phyloP scores from a whole-genome alignment of 2,329 filamentous ascomycete genomes.

The Talaromyces sp. region DNA sequence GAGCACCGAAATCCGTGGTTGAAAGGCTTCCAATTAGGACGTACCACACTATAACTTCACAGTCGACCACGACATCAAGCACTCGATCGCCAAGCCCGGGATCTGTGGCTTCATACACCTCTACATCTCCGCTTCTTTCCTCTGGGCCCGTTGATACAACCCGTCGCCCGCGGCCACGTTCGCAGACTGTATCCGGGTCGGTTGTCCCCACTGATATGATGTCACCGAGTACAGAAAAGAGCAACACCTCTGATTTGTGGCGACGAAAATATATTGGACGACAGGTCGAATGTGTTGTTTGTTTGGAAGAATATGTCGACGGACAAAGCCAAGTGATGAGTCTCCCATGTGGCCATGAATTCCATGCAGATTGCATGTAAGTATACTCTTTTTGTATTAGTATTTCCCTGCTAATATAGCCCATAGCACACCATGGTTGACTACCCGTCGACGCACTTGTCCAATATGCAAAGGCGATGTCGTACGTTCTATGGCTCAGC shows the following conservation, averaged over 20 bases:
- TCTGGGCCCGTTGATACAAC: constrained; percentile 20
- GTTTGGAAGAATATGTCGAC: constrained; percentile 91
- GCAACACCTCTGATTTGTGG: constrained; percentile 33
- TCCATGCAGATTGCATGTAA: constrained; percentile 98
- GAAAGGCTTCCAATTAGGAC: constrained; percentile 91
- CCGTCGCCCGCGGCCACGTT: constrained; percentile 30
- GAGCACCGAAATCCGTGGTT: constrained; percentile 94
- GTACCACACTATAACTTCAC: constrained; percentile 75
- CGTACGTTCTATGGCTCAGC: constrained; percentile 57
- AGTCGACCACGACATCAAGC: constrained; percentile 51
- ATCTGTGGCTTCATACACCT: constrained; percentile 54
- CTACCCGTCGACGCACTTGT: constrained; percentile 90
- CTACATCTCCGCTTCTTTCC: constrained; percentile 70
- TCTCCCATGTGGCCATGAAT: constrained; percentile 93
- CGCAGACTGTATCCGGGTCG: constrained; percentile 31
- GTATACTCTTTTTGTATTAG: constrained; percentile 35
- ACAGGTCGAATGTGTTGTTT: constrained; percentile 89
- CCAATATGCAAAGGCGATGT: constrained; percentile 98
- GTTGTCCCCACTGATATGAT: constrained; percentile 20
- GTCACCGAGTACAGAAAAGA: constrained; percentile 43
- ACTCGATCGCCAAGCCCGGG: constrained; percentile 59
- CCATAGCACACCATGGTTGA: constrained; percentile 86
- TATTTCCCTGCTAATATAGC: neutral
- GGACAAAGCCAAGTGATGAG: constrained; percentile 95
- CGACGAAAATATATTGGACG: constrained; percentile 57